Evolutionary conservation across 192 early-diverging fungal species (phyloP), one percentile per base, ranked within the genome.

Genomic region (Radiomyces spectabilis): DNA sequence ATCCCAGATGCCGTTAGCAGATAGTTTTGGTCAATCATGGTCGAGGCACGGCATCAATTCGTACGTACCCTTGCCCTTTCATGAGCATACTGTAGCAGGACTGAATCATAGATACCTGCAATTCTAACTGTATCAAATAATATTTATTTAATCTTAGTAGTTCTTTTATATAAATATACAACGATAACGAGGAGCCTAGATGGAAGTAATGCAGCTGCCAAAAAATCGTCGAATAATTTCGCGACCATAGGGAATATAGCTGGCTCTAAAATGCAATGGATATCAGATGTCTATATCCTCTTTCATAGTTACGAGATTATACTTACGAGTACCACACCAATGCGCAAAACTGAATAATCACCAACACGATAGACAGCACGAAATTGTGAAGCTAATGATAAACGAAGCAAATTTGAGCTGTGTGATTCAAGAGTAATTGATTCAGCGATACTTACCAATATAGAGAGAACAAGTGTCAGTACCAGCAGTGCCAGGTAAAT

Each of bases 211-310:
- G 40, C 65, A 66, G 32, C 35, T 51, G 38, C 65, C 65, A 51
- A 68, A 68, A 48, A 68, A 60, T 41, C 59, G 58, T 31, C 65
- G 59, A 46, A 68, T 68, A 6, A 68, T 56, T 53, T 68, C 65
- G 27, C 83, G 80, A 7, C 90, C 92, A 55, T 89, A 98, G 4
- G 95, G 95, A 67, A 98, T 92, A 69, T 98, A 98, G 60, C 83
- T 87, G 12, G 89, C 82, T 9, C 82, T 83, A 55, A 35, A 35
- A 35, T 35, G 33, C 33, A 35, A 35, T 42, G 12, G n/a, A n/a
- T n/a, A n/a, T n/a, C n/a, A 19, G n/a, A 21, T 21, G 41, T 13
- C n/a, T 4, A 27, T 4, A 27, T 13, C 4, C 15, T 31, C 21
- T 4, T 9, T 21, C 46, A n/a, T n/a, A n/a, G n/a, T n/a, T n/a